Conservation (phyloP, 2,329 filamentous ascomycete genomes). For the Botryotinia globosa region DNA sequence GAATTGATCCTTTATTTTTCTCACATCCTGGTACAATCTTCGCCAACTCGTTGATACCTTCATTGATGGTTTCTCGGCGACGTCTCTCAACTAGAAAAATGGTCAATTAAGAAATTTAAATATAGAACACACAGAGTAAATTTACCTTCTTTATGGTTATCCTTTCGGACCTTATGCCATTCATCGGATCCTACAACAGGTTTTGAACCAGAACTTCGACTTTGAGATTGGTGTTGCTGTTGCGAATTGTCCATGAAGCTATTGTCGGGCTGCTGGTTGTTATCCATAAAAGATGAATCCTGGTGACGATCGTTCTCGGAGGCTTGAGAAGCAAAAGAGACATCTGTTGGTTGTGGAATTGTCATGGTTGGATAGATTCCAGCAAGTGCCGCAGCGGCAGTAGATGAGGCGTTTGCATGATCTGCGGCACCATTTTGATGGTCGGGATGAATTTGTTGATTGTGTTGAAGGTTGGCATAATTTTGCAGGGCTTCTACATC, state of each 20-base stretch:
- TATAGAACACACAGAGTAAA: conserved; percentile 14
- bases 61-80: conserved; percentile 95
- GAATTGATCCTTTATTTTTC: conserved; percentile 97
- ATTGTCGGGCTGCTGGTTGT: conserved; percentile 34
- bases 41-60: conserved; percentile 95
- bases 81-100: conserved; percentile 77
- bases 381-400: conserved; percentile 52
- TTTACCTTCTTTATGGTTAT: conserved; percentile 98
- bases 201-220: conserved; percentile 51
- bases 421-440: conserved; percentile 53
- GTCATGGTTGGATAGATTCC: conserved; percentile 51
- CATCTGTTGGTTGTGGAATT: conserved; percentile 53
- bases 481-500: conserved; percentile 38
- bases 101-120: conserved; percentile 33
- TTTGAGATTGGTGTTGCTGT: conserved; percentile 24
- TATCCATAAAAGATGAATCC: conserved; percentile 43
- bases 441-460: conserved; percentile 45
- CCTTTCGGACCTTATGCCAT: conserved; percentile 95
- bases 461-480: conserved; percentile 44
- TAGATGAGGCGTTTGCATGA: conserved; percentile 48
- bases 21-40: conserved; percentile 98
- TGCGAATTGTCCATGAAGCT: conserved; percentile 44
- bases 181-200: conserved; percentile 93
- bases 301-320: conserved; percentile 42
- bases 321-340: conserved; percentile 48